Base-by-base conservation (phyloP, 371 early-diverging fungal species). In the Scutellospora calospora region DNA sequence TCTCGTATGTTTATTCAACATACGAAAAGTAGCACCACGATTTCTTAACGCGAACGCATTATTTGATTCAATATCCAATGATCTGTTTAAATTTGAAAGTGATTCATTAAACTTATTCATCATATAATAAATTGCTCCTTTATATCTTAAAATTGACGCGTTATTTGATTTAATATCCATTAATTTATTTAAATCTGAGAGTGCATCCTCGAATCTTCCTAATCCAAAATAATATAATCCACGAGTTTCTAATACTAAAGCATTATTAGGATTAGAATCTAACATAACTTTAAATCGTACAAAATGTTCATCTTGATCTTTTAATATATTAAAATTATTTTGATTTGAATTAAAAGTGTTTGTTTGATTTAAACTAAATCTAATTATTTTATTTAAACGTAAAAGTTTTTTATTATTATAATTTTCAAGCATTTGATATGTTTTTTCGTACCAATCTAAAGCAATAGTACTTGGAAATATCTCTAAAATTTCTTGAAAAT, bases 1-100 rank as follows among this genome's bases (percentile, higher is more conserved):
- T 25, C 57, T 52, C 5, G 68, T 57, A 68, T 49, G 38, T 35
- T 35, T 14, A 51, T 29, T 27, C 27, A 63, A 63, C 29, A 79
- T 55, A 14, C 71, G 68, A 29, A 38, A 79, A 4, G 65, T 57
- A n/a, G 51, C 65, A 16, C 71, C 79, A n/a, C 79, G 68, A 55
- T 63, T 45, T 38, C 54, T 41, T 63, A 79, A 79, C 12, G 79
- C 51, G 31, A 54, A 66, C 8, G 49, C 54, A 54, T 73, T 33
- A 31, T 27, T n/a, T 8, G 73, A 1, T 29, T 73, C 54, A 49
- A 52, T 16, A 51, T 49, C 27, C 12, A 73, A 73, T 20, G 73
- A 25, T 73, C 29, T 52, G 20, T 49, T 73, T 14, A 73, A 51
- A 33, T 54, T 52, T 22, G 49, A 22, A 25, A 73, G 51, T 22